These are phyloP conservation scores for Chaetoceros tenuissimus DNA, from an alignment of 108 stramenopile species.

Conservation along the genomic window DNA sequence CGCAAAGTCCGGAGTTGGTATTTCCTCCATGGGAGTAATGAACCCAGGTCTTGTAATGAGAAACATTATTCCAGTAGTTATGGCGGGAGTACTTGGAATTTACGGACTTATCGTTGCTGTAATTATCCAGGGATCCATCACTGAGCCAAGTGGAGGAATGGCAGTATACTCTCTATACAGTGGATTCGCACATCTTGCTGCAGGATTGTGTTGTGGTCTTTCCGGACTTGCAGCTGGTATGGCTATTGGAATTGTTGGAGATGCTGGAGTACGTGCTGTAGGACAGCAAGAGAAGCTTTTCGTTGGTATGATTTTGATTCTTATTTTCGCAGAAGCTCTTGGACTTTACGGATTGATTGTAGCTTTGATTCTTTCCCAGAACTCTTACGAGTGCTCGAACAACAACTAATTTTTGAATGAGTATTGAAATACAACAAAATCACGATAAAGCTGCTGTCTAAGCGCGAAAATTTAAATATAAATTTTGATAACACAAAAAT, in stretches of 20 bases:
- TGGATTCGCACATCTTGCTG: conserved; percentile 96
- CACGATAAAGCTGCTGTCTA: no score
- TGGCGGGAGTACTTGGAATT: conserved; percentile 99
- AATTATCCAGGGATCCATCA: conserved; percentile 88
- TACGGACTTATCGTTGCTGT: conserved; percentile 99
- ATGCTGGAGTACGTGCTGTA: conserved; percentile 96
- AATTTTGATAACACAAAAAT: no score
- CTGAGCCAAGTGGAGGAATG: conserved; percentile 61
- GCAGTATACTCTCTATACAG: conserved; percentile 86
- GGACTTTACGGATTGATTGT: conserved; percentile 99
- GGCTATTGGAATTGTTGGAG: conserved; percentile 99
- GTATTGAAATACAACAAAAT: not conserved
- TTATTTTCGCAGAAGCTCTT: conserved; percentile 99
- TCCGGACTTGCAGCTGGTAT: conserved; percentile 96
- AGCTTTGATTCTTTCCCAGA: conserved; percentile 94
- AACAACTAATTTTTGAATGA: conserved; percentile 41
- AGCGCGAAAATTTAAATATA: no score
- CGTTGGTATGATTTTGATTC: conserved; percentile 98
- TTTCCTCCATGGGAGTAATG: conserved; percentile 98
- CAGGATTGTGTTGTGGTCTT: conserved; percentile 97
- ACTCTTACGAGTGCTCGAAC: conserved; percentile 75
- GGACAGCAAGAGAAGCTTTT: conserved; percentile 98
- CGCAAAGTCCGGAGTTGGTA: conserved; percentile 96
- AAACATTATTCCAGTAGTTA: conserved; percentile 99
- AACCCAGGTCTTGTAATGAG: conserved; percentile 98